Evolutionary conservation across 495 filamentous ascomycete species (phyloP).

Genomic region (Talaromyces proteolyticus): DNA sequence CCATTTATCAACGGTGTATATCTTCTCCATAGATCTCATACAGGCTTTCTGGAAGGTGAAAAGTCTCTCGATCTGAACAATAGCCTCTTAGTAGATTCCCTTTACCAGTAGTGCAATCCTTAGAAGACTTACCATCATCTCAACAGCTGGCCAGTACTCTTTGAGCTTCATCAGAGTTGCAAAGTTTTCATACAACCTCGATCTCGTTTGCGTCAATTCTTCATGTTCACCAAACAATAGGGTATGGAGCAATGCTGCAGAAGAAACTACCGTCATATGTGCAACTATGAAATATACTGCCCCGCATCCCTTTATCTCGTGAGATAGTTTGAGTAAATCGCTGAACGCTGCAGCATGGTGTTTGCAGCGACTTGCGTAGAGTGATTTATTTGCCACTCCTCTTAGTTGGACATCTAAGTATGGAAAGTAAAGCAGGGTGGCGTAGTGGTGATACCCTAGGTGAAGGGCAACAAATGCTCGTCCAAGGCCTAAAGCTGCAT

Average conservation of each 20-base stretch:
- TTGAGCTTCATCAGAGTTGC: constrained; percentile 16
- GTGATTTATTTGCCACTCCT: neutral
- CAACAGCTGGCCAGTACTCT: constrained; percentile 21
- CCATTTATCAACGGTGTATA: constrained; percentile 20
- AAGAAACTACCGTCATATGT: constrained; percentile 26
- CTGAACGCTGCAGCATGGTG: constrained; percentile 18
- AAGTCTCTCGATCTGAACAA: constrained; percentile 17
- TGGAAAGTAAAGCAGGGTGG: constrained; percentile 21
- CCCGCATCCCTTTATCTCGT: constrained; percentile 12
- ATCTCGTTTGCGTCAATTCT: constrained; percentile 15
- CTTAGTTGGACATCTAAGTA: constrained; percentile 13
- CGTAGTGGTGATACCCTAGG: constrained; percentile 22
- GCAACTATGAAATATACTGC: constrained; percentile 22
- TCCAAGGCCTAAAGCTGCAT: constrained; percentile 14
- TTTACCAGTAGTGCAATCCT: neutral
- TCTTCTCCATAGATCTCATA: constrained; percentile 13
- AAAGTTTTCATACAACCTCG: constrained; percentile 19
- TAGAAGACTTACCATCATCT: constrained; percentile 16
- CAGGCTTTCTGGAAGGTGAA: constrained; percentile 22
- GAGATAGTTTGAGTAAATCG: constrained; percentile 11
- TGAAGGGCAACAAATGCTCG: constrained; percentile 22
- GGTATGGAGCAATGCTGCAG: constrained; percentile 18
- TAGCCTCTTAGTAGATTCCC: neutral
- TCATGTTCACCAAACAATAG: constrained; percentile 16
- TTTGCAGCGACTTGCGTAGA: constrained; percentile 20